A percentile compares a stretch with the other conserved stretches of the same genome.
Conservation (phyloP, 169 alveolate species). For the Babesia bovis region DNA sequence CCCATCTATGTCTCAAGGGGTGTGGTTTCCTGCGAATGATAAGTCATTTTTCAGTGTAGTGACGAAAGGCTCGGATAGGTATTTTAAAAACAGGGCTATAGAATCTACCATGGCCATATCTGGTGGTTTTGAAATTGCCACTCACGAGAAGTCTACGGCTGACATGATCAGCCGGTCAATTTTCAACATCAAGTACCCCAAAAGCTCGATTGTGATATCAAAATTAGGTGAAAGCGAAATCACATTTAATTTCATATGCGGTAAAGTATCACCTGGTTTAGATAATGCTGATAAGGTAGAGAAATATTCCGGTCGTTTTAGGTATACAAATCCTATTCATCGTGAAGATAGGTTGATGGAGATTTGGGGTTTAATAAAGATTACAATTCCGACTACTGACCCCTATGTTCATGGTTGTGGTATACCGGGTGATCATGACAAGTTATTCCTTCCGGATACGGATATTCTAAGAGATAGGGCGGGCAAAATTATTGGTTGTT, state of each 20-base stretch:
- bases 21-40: background rate
- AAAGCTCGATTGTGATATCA: slow-evolving; percentile 15
- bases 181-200: background rate
- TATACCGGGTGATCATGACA: background rate
- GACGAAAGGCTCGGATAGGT: background rate
- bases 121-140: background rate
- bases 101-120: background rate
- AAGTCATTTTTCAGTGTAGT: background rate
- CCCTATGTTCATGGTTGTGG: slow-evolving; percentile 60
- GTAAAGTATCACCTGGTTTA: background rate
- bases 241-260: slow-evolving; percentile 3
- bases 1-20: background rate
- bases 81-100: background rate
- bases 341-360: slow-evolving; percentile 27
- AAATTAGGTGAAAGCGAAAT: background rate
- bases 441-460: slow-evolving; percentile 42
- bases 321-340: background rate
- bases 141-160: background rate
- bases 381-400: slow-evolving; percentile 26
- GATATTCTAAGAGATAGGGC: background rate
- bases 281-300: background rate
- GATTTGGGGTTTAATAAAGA: slow-evolving; percentile 21
- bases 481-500: slow-evolving; percentile 37
- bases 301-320: background rate
- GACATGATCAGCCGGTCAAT: background rate